These are phyloP conservation scores for Psilocybe sp. DNA, from an alignment of 768 basidiomycete species.

Conservation along the genomic window DNA sequence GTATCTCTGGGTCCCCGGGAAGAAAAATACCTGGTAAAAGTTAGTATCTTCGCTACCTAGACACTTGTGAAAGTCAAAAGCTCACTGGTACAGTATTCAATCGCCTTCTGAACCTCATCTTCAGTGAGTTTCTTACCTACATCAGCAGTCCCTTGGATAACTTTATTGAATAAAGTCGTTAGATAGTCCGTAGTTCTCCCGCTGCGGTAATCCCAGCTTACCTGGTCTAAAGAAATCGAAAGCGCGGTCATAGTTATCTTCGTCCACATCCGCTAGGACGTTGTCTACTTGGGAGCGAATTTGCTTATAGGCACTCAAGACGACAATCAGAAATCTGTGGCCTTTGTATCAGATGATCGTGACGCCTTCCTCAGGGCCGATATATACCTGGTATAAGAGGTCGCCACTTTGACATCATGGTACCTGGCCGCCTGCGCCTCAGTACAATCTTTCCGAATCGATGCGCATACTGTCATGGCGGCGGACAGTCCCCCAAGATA, in stretches of 20 bases:
- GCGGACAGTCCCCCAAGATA: slow-evolving; percentile 36
- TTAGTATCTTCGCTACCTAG: neutral
- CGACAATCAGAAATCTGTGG: slow-evolving; percentile 42
- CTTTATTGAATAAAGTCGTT: slow-evolving; percentile 1
- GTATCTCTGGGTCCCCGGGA: slow-evolving; percentile 5
- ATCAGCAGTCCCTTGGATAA: slow-evolving; percentile 26
- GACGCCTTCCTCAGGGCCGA: too few relatives aligned
- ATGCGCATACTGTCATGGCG: slow-evolving; percentile 29
- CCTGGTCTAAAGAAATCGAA: slow-evolving; percentile 43
- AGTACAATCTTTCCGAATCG: slow-evolving; percentile 26
- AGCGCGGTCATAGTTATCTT: slow-evolving; percentile 46
- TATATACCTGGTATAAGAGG: slow-evolving; percentile 30
- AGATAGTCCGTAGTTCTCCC: too few relatives aligned
- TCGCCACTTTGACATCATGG: slow-evolving; percentile 29
- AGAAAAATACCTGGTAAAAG: slow-evolving; percentile 4
- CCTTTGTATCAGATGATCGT: neutral
- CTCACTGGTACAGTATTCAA: slow-evolving; percentile 9
- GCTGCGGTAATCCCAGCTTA: slow-evolving; percentile 10
- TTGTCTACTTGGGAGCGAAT: slow-evolving; percentile 37
- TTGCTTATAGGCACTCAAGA: slow-evolving; percentile 48
- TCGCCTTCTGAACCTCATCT: slow-evolving; percentile 7
- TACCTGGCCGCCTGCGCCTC: slow-evolving; percentile 27
- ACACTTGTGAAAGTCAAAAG: neutral
- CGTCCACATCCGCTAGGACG: slow-evolving; percentile 41
- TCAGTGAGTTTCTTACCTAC: slow-evolving; percentile 14